A percentile compares a stretch with the other conserved stretches of the same genome.
These are phyloP conservation scores for Clohesyomyces aquaticus DNA, from an alignment of 495 filamentous ascomycete species.

Conservation along the genomic window DNA sequence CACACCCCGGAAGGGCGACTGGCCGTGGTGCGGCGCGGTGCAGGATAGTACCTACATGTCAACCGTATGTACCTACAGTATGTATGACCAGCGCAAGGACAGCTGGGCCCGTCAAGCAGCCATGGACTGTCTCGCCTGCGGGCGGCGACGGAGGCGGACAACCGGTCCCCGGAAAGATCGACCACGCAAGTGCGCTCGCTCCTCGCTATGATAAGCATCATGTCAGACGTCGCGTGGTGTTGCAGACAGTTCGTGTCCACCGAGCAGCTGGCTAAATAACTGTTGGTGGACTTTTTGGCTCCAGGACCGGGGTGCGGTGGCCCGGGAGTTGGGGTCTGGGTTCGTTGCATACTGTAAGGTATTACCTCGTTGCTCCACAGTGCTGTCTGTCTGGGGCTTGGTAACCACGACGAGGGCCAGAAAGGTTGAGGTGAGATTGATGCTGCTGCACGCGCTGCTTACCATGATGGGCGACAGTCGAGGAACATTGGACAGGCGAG, in stretches of 20 bases:
- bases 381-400: background rate
- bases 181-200: no score
- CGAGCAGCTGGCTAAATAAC: background rate
- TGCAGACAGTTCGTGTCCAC: background rate
- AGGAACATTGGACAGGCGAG: background rate
- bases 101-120: no score
- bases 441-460: background rate
- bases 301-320: background rate
- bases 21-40: no score
- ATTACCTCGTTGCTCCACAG: background rate
- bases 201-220: background rate
- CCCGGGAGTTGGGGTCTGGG: constrained; percentile 13
- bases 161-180: constrained; percentile 6
- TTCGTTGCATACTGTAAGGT: background rate
- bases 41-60: no score
- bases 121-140: no score
- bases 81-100: no score
- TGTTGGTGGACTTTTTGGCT: background rate
- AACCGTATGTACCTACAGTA: no score
- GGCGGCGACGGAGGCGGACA: no score
- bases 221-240: constrained; percentile 15
- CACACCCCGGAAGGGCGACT: background rate
- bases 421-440: background rate
- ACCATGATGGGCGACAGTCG: background rate
- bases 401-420: background rate